Conservation (phyloP, 1,284 basidiomycete species). For the Ceratobasidium theobromae region DNA sequence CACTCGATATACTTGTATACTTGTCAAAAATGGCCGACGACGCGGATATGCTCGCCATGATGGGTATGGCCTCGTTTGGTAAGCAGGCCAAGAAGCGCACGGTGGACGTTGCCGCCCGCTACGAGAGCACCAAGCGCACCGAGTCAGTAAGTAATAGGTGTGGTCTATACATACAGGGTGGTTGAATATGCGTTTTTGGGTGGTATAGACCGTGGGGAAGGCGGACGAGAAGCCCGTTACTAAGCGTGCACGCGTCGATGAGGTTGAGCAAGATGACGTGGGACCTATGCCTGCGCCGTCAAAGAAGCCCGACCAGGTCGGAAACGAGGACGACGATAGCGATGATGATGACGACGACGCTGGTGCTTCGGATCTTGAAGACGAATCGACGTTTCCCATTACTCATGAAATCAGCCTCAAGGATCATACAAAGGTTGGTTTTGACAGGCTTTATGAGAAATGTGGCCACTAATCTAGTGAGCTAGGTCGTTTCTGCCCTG, state of each 20-base stretch:
- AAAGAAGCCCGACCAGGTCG: not conserved
- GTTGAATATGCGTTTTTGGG: not conserved
- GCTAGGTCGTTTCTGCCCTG: conserved; percentile 81
- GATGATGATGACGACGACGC: conserved; percentile 60
- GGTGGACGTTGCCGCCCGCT: conserved; percentile 59
- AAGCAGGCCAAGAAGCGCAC: conserved; percentile 64
- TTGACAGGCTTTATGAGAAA: not conserved
- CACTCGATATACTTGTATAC: no score
- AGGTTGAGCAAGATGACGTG: conserved; percentile 45
- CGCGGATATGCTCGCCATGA: conserved; percentile 68
- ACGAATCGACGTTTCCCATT: conserved; percentile 62
- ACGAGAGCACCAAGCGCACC: conserved; percentile 68
- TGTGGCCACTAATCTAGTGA: not conserved
- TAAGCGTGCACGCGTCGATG: conserved; percentile 17
- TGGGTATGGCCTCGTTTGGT: conserved; percentile 68
- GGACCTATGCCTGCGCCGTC: conserved; percentile 38
- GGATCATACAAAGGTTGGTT: conserved; percentile 78
- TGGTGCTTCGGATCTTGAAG: conserved; percentile 50
- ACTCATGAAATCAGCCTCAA: conserved; percentile 89
- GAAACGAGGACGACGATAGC: conserved; percentile 39
- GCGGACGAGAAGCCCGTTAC: conserved; percentile 10
- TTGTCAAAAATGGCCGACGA: conserved; percentile 46
- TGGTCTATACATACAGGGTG: not conserved
- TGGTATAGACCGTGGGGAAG: not conserved
- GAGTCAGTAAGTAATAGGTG: conserved; percentile 44